Base-by-base conservation (phyloP, 805 yeast genomes). In the Saccharomyces kudriavzevii region DNA sequence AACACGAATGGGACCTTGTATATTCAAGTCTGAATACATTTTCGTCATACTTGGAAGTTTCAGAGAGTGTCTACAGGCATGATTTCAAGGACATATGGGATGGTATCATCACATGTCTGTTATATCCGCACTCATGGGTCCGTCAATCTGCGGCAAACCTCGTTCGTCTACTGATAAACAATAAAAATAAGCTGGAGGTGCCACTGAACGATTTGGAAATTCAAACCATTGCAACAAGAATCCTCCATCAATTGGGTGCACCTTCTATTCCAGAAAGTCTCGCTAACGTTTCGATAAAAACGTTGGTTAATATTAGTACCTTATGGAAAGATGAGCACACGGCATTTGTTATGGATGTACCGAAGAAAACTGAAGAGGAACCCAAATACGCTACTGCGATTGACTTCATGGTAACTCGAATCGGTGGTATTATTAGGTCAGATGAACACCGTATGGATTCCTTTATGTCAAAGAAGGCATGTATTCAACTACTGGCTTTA, bases 121-220 rank as follows among this genome's bases (percentile, higher is more conserved):
- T 91, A 50, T 91, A 81, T 66, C 97, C 97, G 2, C 97, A 91
- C 69, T 77, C 94, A 1, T 91, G 98, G 98, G 86, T 91, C 5
- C 80, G 97, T 61, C 74, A 86, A 54, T 71, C 78, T 4, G 74
- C 95, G 1, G 71, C 84, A 5, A 74, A 91, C 51, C 71, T 89
- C 31, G 66, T 83, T 43, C 83, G 85, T 1, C 62, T 70, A 1
- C 64, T 86, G 49, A 71, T 87, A 53, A 62, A 77, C 8, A 74
- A 77, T 50, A 48, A 61, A 28, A 69, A 73, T 35, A 60, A 64
- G 14, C 54, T 73, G 35, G 69, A 60, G 11, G 59, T 50, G 1
- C 57, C 70, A 2, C 73, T 83, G 46, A 57, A 72, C 2, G 71
- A 71, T 25, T 70, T 72, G 28, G 81, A 83, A 48, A 62, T 86